Base-by-base conservation (phyloP, 371 early-diverging fungal genomes). In the Rhizopus delemar region DNA sequence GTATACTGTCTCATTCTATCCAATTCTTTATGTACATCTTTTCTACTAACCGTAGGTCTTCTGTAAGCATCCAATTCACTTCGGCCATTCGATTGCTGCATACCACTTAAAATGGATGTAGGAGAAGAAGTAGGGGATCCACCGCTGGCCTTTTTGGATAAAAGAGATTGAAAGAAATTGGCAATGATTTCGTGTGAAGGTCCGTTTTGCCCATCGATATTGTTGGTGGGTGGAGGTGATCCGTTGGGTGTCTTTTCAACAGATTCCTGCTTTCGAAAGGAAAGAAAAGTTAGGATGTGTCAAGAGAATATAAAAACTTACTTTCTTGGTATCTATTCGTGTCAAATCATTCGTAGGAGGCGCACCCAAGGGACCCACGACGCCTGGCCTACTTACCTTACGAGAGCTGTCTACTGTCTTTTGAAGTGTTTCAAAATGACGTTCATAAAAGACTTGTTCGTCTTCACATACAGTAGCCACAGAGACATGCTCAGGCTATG, bases 101-200 rank as follows among this genome's bases (percentile, higher is more conserved):
- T 39, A 43, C 41, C 12, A 48, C 13, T 22, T 13, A 45, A n/a
- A 39, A 53, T 2, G 53, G 57, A 33, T 59, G 51, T 36, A 11
- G 36, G 36, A 8, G 36, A 36, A 13, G 71, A 62, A 8, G 73
- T 66, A 41, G 77, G 77, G 1, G 73, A 73, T 32, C 60, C 60
- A 12, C 59, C 55, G 34, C 48, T 31, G 15, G 46, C 52, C 13
- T 31, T 48, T 29, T 22, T 29, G 8, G 22, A 8, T 46, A 96
- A 82, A 53, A 96, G 80, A 2, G 87, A 88, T 70, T 92, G 89
- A 86, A 95, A 96, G 70, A 95, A 96, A 67, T 86, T 88, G 33
- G 90, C 88, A 41, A 95, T 68, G 4, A 91, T 90, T 71, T 93
- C 93, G 63, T 91, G 86, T 7, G 78, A 75, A 22, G 73, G 63